Evolutionary conservation across 2,329 filamentous ascomycete species (phyloP).

Genomic region (Trichoderma brevicompactum): DNA sequence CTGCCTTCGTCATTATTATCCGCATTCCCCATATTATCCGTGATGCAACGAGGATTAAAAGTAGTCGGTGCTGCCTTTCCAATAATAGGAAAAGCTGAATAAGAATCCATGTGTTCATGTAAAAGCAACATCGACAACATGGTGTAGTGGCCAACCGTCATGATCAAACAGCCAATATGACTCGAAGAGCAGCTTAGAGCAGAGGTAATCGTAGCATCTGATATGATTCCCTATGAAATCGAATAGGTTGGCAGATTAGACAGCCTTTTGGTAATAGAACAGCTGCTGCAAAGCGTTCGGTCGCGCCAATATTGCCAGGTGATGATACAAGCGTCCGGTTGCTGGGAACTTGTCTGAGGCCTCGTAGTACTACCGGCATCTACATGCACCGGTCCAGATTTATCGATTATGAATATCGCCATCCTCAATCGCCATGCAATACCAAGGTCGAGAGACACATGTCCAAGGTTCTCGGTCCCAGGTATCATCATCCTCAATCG

Average conservation of each 20-base stretch:
- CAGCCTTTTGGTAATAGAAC: slow-evolving; percentile 70
- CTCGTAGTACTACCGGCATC: slow-evolving; percentile 80
- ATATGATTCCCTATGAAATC: slow-evolving; percentile 57
- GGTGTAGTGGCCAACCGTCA: slow-evolving; percentile 38
- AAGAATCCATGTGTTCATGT: neutral
- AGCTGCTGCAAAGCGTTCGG: slow-evolving; percentile 72
- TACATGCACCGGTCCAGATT: slow-evolving; percentile 77
- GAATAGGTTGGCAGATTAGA: slow-evolving; percentile 72
- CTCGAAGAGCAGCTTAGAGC: slow-evolving; percentile 62
- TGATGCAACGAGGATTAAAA: neutral
- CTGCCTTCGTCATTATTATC: neutral
- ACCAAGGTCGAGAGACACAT: slow-evolving; percentile 68
- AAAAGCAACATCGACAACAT: neutral
- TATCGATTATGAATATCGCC: slow-evolving; percentile 75
- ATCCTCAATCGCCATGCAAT: slow-evolving; percentile 82
- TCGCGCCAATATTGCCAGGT: slow-evolving; percentile 77
- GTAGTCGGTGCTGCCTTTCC: too few species aligned
- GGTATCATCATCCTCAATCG: slow-evolving; percentile 81
- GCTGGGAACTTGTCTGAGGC: slow-evolving; percentile 76
- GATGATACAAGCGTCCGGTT: slow-evolving; percentile 82
- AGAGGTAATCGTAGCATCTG: slow-evolving; percentile 64
- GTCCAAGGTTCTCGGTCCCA: slow-evolving; percentile 80
- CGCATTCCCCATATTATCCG: neutral
- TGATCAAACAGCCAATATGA: slow-evolving; percentile 65
- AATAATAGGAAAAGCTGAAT: too few species aligned